A percentile compares a stretch with the other conserved stretches of the same genome.
Evolutionary conservation across 805 yeast genomes (phyloP).

Genomic region (Cyberlindnera maclurae): DNA sequence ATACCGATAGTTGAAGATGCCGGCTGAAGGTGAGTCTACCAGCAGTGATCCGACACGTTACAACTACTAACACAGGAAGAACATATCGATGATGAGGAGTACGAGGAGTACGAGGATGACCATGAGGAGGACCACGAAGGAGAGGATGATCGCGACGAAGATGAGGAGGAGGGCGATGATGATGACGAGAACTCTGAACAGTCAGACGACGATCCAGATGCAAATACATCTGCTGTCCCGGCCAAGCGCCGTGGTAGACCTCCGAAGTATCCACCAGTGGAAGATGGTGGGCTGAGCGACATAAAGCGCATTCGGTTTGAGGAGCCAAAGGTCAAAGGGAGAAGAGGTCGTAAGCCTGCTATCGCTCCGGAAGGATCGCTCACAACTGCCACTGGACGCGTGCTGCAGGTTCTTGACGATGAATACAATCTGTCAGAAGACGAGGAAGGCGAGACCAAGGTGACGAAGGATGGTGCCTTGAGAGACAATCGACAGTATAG

Average conservation of each 20-base stretch:
- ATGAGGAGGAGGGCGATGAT: conserved; percentile 5
- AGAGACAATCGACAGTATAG: conserved; percentile 69
- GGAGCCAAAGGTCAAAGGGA: conserved; percentile 22
- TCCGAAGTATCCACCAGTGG: conserved; percentile 22
- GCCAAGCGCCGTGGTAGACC: conserved; percentile 16
- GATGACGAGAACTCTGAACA: conserved; percentile 3
- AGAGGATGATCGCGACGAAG: conserved; percentile 19
- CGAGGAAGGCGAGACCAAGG: conserved; percentile 69
- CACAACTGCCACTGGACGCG: conserved; percentile 63
- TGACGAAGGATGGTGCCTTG: conserved; percentile 60
- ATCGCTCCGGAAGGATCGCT: conserved; percentile 26
- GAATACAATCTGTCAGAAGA: conserved; percentile 76
- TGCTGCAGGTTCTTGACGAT: conserved; percentile 57
- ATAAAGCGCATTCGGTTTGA: conserved; percentile 10
- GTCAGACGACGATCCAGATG: conserved; percentile 22
- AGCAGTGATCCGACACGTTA: no score
- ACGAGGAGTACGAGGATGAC: conserved; percentile 36
- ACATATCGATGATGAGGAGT: conserved; percentile 9
- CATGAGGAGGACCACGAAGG: conserved; percentile 22
- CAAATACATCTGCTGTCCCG: conserved; percentile 16
- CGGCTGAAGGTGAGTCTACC: no score
- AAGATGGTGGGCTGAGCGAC: conserved; percentile 11
- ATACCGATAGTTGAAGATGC: no score
- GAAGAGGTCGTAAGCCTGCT: conserved; percentile 35
- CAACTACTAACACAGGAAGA: not conserved